Evolutionary conservation across 2,329 filamentous ascomycete species (phyloP).

Genomic region (Neophaeococcomyces mojaviensis): DNA sequence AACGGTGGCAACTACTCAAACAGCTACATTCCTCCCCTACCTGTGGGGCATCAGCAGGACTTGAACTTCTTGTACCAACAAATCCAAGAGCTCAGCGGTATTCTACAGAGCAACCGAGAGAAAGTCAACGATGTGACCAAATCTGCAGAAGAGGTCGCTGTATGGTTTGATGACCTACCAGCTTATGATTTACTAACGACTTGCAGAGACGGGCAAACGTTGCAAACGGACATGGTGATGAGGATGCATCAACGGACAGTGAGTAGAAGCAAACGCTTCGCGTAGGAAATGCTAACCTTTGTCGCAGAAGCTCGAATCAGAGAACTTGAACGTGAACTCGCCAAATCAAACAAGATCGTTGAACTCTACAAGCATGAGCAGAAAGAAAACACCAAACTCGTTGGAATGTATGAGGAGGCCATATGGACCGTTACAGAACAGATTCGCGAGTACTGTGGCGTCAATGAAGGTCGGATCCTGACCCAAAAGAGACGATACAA

Average conservation of each 20-base stretch:
- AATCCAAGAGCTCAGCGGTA: constrained; percentile 42
- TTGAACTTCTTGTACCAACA: constrained; percentile 44
- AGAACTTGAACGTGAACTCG: constrained; percentile 41
- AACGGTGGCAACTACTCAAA: constrained; percentile 16
- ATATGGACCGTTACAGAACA: constrained; percentile 43
- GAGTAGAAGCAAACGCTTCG: neutral
- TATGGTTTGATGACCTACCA: constrained; percentile 22
- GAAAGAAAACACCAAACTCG: constrained; percentile 40
- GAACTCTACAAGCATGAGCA: constrained; percentile 40
- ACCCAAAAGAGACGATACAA: constrained; percentile 43
- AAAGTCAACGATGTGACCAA: constrained; percentile 42
- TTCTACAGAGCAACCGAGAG: constrained; percentile 43
- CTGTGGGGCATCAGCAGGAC: constrained; percentile 45
- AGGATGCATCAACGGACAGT: constrained; percentile 5
- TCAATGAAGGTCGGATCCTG: constrained; percentile 42
- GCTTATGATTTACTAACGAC: neutral
- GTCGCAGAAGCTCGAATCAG: constrained; percentile 38
- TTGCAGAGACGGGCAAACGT: constrained; percentile 36
- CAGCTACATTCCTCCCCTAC: constrained; percentile 21
- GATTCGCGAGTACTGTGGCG: constrained; percentile 44
- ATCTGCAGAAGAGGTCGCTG: constrained; percentile 43
- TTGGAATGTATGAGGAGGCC: constrained; percentile 41
- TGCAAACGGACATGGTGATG: constrained; percentile 24
- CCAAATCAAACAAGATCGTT: constrained; percentile 36
- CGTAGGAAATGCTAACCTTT: neutral